phyloP scores from a whole-genome alignment of 2,329 filamentous ascomycete genomes.

The Fusarium marasasianum region DNA sequence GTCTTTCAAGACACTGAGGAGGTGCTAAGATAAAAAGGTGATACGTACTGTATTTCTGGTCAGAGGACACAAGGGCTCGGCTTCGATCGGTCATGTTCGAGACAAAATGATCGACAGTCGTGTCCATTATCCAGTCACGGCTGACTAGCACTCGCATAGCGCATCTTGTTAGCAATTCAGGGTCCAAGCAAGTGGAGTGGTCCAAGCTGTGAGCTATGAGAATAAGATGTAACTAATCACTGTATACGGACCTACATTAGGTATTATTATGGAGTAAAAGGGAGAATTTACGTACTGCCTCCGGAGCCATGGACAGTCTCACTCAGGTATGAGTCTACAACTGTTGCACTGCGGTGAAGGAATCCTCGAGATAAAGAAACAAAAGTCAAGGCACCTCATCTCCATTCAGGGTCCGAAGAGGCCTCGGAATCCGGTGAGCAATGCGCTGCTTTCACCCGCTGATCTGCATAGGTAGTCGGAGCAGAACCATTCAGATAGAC shows the following conservation, averaged over 20 bases:
- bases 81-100: constrained; percentile 22
- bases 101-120: constrained; percentile 11
- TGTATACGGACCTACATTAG: neutral
- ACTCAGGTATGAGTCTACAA: neutral
- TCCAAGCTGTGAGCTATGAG: constrained; percentile 24
- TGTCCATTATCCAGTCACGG: constrained; percentile 9
- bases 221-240: constrained; percentile 8
- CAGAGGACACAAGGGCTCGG: constrained; percentile 2
- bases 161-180: constrained; percentile 27
- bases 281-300: constrained; percentile 17
- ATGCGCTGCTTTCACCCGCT: constrained; percentile 8
- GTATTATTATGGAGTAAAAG: neutral
- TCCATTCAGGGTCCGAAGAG: neutral
- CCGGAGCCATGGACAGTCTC: neutral
- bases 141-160: constrained; percentile 11
- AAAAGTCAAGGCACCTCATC: neutral
- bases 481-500: neutral
- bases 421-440: neutral
- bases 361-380: neutral
- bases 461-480: neutral
- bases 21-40: neutral
- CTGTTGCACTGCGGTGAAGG: neutral
- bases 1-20: neutral
- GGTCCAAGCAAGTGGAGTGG: constrained; percentile 33
- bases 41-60: neutral